These are phyloP conservation scores for Cicer pinnatifidum DNA, from an alignment of 306 rosid species.

Conservation along the genomic window DNA sequence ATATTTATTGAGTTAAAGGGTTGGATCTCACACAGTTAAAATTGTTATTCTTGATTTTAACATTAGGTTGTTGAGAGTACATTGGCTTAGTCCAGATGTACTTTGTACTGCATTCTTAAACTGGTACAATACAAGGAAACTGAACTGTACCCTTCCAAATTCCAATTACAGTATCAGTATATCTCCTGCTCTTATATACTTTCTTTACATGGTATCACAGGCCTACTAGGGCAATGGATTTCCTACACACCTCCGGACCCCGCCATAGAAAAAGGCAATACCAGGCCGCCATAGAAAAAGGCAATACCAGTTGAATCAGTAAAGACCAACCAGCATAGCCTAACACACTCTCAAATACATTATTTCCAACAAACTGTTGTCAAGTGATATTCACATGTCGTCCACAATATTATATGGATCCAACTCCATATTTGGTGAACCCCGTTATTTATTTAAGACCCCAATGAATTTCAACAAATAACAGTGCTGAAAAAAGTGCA, in stretches of 20 bases:
- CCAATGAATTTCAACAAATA: background rate
- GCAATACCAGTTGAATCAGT: background rate
- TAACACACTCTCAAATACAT: background rate
- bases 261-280: background rate
- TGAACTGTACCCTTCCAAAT: background rate
- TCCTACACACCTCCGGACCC: background rate
- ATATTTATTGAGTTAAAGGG: background rate
- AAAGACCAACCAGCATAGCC: background rate
- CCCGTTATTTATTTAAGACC: background rate
- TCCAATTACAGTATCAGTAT: background rate
- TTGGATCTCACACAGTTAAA: background rate
- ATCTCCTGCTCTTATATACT: background rate
- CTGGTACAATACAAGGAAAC: background rate
- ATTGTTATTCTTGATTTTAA: background rate
- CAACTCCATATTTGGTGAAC: background rate
- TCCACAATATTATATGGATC: background rate
- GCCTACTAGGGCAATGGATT: background rate
- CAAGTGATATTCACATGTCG: conserved; percentile 7
- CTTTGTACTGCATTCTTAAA: background rate
- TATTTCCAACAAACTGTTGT: conserved; percentile 5
- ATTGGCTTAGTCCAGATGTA: background rate
- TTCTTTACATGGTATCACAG: background rate
- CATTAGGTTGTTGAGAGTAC: background rate
- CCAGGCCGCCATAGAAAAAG: background rate
- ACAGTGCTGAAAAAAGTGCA: background rate